These are phyloP conservation scores for Aspergillus intermedius DNA, from an alignment of 2,329 filamentous ascomycete species.

Conservation along the genomic window DNA sequence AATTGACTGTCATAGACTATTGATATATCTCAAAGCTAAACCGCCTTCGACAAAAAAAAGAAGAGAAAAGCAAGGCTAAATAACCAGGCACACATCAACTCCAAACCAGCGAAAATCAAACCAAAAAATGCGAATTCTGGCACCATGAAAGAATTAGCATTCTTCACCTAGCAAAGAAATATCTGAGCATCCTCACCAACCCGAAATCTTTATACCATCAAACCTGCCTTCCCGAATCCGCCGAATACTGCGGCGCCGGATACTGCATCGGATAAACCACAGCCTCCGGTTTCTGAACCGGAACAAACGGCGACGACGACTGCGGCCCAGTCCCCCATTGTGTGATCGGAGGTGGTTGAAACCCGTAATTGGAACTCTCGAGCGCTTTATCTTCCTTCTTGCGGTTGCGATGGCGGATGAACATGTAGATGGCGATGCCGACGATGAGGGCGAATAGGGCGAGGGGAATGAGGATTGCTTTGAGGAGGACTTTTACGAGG, in stretches of 20 bases:
- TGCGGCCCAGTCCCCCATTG: slow-evolving; percentile 10
- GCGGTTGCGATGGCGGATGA: slow-evolving; percentile 11
- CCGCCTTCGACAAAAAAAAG: too few relatives aligned
- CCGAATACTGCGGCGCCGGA: background rate
- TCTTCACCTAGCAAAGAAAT: too few relatives aligned
- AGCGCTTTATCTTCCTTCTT: slow-evolving; percentile 6
- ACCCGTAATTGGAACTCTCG: slow-evolving; percentile 3
- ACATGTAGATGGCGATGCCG: slow-evolving; percentile 2
- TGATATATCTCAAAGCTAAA: too few relatives aligned
- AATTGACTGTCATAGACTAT: too few relatives aligned
- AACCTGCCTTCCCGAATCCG: background rate
- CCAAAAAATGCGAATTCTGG: background rate
- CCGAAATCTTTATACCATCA: background rate
- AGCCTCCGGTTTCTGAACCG: slow-evolving; percentile 12
- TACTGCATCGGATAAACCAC: slow-evolving; percentile 5
- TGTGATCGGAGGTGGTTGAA: slow-evolving; percentile 12
- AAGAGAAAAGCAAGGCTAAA: too few relatives aligned
- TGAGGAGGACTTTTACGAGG: slow-evolving; percentile 14
- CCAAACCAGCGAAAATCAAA: background rate
- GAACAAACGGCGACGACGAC: background rate
- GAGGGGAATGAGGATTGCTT: slow-evolving; percentile 16
- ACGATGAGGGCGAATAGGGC: slow-evolving; percentile 9
- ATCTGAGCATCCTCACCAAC: background rate
- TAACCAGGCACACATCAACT: too few relatives aligned
- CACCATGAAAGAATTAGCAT: background rate